Percentiles rank a stretch among this genome's conserved stretches.
Conservation (phyloP, 139 green algal species). For the Volvox reticuliferus region DNA sequence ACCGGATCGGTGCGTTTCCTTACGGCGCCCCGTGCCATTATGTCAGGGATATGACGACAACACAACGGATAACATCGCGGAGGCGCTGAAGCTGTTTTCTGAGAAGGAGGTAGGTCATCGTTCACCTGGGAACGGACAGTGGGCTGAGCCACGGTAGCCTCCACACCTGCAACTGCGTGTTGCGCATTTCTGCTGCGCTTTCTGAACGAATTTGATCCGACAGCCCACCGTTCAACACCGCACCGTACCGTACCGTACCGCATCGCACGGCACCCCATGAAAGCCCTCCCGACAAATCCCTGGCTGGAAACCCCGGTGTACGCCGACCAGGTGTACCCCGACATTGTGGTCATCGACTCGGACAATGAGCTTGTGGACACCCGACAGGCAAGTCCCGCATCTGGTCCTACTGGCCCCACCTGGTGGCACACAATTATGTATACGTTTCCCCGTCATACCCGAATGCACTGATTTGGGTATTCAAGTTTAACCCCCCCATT, state of each 20-base stretch:
- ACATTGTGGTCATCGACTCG: constrained; percentile 53
- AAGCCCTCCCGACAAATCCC: background rate
- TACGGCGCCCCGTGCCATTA: background rate
- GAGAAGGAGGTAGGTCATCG: constrained; percentile 20
- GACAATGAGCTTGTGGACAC: constrained; percentile 45
- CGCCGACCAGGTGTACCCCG: constrained; percentile 30
- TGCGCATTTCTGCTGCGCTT: too few species aligned
- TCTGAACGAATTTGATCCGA: too few species aligned
- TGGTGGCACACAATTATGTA: too few species aligned
- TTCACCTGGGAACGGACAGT: too few species aligned
- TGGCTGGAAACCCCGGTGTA: background rate
- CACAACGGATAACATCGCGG: constrained; percentile 14
- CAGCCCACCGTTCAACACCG: background rate
- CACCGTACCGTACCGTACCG: background rate
- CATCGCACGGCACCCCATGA: background rate
- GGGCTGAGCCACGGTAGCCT: too few species aligned
- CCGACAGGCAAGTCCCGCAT: background rate
- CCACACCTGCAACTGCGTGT: too few species aligned
- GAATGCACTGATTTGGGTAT: too few species aligned
- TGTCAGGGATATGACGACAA: constrained; percentile 47
- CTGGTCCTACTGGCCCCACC: too few species aligned
- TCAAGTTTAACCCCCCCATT: too few species aligned
- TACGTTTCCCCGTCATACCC: too few species aligned
- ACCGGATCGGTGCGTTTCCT: background rate
- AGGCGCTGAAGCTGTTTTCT: constrained; percentile 30